Conservation (phyloP, 192 early-diverging fungal species). For the Dimargaris cristalligena region DNA sequence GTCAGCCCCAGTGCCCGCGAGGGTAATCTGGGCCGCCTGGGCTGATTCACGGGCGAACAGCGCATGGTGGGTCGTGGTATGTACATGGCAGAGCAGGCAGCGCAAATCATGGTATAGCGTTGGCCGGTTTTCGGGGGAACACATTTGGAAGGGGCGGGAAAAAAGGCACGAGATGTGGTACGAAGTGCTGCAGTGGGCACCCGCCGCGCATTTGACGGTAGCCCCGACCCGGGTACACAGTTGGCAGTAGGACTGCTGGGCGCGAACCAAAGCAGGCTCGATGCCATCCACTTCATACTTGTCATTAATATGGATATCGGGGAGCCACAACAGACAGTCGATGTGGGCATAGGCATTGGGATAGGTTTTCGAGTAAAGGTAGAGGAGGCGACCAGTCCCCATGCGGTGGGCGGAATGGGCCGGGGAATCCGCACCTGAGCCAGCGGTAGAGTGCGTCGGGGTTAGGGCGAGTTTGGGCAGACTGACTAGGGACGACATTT, state of each 20-base stretch:
- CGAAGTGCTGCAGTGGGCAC: neutral
- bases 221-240: constrained; percentile 2
- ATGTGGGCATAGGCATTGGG: constrained; percentile 3
- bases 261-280: constrained; percentile 4
- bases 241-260: constrained; percentile 2
- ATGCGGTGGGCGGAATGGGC: neutral
- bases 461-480: neutral
- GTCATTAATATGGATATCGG: constrained; percentile 9
- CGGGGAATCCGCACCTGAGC: neutral
- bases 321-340: constrained; percentile 1
- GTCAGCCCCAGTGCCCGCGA: too few species aligned
- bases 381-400: neutral
- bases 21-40: neutral
- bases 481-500: neutral
- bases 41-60: neutral
- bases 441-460: neutral
- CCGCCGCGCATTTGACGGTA: neutral
- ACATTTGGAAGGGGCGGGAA: neutral
- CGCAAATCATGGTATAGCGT: constrained; percentile 5
- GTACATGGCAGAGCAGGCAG: constrained; percentile 3
- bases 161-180: constrained; percentile 4
- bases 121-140: neutral
- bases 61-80: neutral
- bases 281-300: constrained; percentile 4
- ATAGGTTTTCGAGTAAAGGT: constrained; percentile 1